Base-by-base conservation (phyloP, 1,284 basidiomycete species). In the Austroboletus novae-zelandiae region DNA sequence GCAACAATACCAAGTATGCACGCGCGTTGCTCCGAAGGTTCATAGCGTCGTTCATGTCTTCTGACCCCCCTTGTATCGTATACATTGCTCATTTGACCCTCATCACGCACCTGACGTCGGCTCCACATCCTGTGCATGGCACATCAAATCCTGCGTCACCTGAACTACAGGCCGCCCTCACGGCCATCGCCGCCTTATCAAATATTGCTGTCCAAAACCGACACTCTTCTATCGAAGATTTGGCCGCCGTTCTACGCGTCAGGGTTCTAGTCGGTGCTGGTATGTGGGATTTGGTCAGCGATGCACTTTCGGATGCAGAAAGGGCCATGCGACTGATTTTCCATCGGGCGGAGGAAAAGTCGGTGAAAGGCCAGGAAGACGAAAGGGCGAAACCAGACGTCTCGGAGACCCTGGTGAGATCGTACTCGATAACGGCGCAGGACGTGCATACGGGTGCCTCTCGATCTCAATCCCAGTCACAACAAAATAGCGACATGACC, bases 1-100 rank as follows among this genome's bases (percentile, higher is more conserved):
- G 44, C 13, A 71, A 79, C 37, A 86, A 84, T 59, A 58, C 71
- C 17, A 84, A 83, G 64, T 78, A 79, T 51, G 78, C 83, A 0
- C 77, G 78, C 17, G 77, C 74, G 8, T 70, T 78, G 30, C 66
- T 86, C 36, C 76, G 79, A 40, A 77, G 79, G 43, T 72, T 83
- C 11, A 60, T 83, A n/a, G 64, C 73, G 1, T 72, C 78, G 7
- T 75, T 81, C 51, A 48, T 72, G 36, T 61, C 71, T 15, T 65
- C 71, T 9, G 76, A 83, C 34, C 76, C 80, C 2, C 76, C 78
- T 8, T 74, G 80, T 41, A 55, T 78, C 32, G 59, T 79, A 5
- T 84, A 84, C 52, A 62, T 69, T 14, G 71, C 77, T 1, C 76
- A 84, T 51, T 71, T 86, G 25, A 73, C 78, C 5, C 69, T 78